phyloP scores from a whole-genome alignment of 2,329 filamentous ascomycete species.

The Cercospora beticola region DNA sequence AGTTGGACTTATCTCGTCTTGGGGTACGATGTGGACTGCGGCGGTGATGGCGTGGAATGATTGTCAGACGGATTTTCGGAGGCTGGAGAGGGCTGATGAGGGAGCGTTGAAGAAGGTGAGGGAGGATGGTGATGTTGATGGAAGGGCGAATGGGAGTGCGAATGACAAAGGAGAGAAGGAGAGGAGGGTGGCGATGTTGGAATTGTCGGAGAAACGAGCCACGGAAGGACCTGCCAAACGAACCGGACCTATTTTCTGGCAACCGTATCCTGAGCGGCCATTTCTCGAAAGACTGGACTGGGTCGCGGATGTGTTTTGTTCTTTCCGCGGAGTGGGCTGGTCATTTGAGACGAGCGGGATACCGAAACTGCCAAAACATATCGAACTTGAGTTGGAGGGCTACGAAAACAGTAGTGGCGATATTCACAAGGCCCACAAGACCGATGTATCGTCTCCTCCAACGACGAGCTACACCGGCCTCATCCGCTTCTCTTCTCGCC shows the following conservation, averaged over 20 bases:
- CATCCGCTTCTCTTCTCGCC: conserved; percentile 38
- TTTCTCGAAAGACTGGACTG: conserved; percentile 58
- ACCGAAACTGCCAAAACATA: conserved; percentile 42
- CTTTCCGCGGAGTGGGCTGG: conserved; percentile 62
- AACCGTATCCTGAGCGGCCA: conserved; percentile 50
- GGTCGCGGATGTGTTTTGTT: conserved; percentile 57
- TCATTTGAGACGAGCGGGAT: conserved; percentile 56
- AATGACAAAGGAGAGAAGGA: background rate
- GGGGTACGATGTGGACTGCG: conserved; percentile 55
- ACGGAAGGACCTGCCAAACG: conserved; percentile 21
- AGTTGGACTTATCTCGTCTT: conserved; percentile 55
- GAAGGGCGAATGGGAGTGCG: background rate
- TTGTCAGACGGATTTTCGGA: conserved; percentile 54
- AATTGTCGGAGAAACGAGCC: background rate
- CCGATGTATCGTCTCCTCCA: background rate
- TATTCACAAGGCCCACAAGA: conserved; percentile 9
- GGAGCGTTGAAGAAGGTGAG: background rate
- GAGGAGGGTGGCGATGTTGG: background rate
- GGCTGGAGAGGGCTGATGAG: conserved; percentile 50
- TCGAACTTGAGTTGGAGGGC: conserved; percentile 41
- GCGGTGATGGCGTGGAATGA: conserved; percentile 57
- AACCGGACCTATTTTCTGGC: conserved; percentile 47
- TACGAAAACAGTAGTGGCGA: conserved; percentile 26
- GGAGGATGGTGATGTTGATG: no score
- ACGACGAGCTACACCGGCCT: conserved; percentile 38